These are phyloP conservation scores for Luffa aegyptiaca DNA, from an alignment of 306 rosid species.

Conservation along the genomic window DNA sequence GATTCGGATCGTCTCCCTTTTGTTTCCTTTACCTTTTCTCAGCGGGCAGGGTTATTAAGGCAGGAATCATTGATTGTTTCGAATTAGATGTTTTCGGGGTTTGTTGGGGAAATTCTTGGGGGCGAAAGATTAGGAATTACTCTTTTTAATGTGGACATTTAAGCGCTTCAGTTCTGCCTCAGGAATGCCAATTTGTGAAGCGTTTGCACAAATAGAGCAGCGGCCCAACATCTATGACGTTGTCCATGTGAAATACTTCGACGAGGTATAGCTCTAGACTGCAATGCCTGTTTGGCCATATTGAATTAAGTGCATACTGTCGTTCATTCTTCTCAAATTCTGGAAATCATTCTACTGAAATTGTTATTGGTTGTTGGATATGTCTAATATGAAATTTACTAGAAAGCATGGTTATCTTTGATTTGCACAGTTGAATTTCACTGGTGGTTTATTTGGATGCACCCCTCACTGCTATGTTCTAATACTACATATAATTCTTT, in stretches of 20 bases:
- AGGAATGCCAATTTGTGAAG: slow-evolving; percentile 98
- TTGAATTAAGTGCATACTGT: not conserved
- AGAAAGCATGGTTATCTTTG: not conserved
- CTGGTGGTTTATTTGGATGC: not conserved
- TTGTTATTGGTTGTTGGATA: not conserved
- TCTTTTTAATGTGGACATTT: not conserved
- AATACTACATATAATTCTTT: not conserved
- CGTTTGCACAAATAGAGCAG: slow-evolving; percentile 90
- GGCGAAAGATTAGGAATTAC: not conserved
- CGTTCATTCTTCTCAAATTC: not conserved
- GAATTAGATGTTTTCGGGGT: not conserved
- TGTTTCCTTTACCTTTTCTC: not conserved
- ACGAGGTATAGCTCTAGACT: slow-evolving; percentile 52
- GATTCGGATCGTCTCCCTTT: not conserved
- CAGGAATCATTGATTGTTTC: not conserved
- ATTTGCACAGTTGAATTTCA: not conserved
- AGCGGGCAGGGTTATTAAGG: not conserved
- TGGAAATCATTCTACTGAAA: not conserved
- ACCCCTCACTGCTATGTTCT: not conserved
- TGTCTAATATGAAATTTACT: not conserved
- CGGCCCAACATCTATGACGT: slow-evolving; percentile 88
- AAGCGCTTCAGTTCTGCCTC: slow-evolving; percentile 4
- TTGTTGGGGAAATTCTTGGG: no score
- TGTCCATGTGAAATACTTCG: slow-evolving; percentile 88
- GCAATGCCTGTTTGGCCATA: not conserved